A percentile compares a stretch with the other conserved stretches of the same genome.
These are phyloP conservation scores for Diplodia seriata DNA, from an alignment of 2,329 filamentous ascomycete species.

Conservation along the genomic window DNA sequence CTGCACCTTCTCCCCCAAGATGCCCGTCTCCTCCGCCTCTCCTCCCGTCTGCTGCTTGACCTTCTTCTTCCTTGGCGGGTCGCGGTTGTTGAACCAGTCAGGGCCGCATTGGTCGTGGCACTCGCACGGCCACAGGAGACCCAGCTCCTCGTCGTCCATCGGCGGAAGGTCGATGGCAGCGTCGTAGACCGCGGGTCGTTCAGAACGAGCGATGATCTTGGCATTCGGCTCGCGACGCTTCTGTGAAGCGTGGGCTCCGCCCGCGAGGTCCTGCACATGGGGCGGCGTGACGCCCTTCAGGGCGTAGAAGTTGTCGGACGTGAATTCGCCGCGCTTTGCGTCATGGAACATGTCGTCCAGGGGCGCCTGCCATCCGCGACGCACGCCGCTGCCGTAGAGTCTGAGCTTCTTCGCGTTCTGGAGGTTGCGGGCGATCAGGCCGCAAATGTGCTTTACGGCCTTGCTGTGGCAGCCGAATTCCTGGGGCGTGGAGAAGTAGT, in stretches of 20 bases:
- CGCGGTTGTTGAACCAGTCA: neutral
- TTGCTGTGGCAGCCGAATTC: slow-evolving; percentile 2
- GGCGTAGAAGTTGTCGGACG: neutral
- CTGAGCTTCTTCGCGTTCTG: neutral
- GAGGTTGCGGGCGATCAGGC: neutral
- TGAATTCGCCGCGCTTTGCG: neutral
- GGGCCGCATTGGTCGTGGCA: neutral
- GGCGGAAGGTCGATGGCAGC: neutral
- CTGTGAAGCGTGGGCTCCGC: neutral
- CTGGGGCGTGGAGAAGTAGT: neutral
- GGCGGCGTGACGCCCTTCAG: neutral
- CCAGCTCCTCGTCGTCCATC: neutral
- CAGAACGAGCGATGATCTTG: neutral
- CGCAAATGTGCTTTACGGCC: slow-evolving; percentile 4
- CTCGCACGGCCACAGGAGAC: neutral
- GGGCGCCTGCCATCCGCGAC: neutral
- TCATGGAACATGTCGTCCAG: neutral
- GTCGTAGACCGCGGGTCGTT: neutral
- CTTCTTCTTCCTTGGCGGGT: slow-evolving; percentile 1
- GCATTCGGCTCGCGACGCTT: neutral
- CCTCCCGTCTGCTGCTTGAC: too few species aligned
- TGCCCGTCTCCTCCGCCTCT: neutral
- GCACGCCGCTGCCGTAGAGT: neutral
- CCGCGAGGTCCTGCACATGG: neutral
- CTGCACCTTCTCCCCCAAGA: too few species aligned